A percentile compares a stretch with the other conserved stretches of the same genome.
Conservation (phyloP, 768 basidiomycete species). For the Amanita molliuscula region DNA sequence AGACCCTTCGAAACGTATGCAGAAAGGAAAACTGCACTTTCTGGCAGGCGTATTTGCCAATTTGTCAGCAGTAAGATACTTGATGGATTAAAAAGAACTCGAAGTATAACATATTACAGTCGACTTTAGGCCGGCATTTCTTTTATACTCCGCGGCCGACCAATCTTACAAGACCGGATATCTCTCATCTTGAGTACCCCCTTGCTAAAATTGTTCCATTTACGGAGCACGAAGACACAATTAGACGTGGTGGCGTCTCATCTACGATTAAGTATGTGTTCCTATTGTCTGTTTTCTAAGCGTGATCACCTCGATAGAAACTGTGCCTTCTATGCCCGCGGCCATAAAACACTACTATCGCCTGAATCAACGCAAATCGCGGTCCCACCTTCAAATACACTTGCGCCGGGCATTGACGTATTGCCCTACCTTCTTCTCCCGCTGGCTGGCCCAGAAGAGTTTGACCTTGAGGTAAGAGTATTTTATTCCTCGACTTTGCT, state of each 20-base stretch:
- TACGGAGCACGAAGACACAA: slow-evolving; percentile 82
- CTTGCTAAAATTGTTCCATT: slow-evolving; percentile 76
- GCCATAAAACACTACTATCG: slow-evolving; percentile 62
- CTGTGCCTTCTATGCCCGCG: slow-evolving; percentile 59
- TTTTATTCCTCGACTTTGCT: neutral
- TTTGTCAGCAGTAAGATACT: slow-evolving; percentile 55
- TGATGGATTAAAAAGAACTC: neutral
- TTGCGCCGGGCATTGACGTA: slow-evolving; percentile 72
- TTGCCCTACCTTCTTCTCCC: slow-evolving; percentile 83
- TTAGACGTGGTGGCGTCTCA: slow-evolving; percentile 80
- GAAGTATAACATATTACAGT: slow-evolving; percentile 27
- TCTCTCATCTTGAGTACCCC: slow-evolving; percentile 55
- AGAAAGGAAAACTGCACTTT: slow-evolving; percentile 84
- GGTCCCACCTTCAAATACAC: slow-evolving; percentile 45
- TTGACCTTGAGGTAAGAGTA: slow-evolving; percentile 69
- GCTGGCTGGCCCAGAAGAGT: slow-evolving; percentile 90
- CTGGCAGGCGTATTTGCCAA: slow-evolving; percentile 93
- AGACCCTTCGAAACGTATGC: slow-evolving; percentile 35
- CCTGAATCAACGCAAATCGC: slow-evolving; percentile 48
- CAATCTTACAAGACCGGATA: slow-evolving; percentile 33
- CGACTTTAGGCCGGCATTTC: slow-evolving; percentile 66
- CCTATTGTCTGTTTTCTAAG: neutral
- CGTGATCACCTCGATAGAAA: slow-evolving; percentile 39
- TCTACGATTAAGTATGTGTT: slow-evolving; percentile 73
- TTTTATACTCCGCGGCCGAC: slow-evolving; percentile 62